Base-by-base conservation (phyloP, 208 protist genomes). In the Eutreptiella sp. region DNA sequence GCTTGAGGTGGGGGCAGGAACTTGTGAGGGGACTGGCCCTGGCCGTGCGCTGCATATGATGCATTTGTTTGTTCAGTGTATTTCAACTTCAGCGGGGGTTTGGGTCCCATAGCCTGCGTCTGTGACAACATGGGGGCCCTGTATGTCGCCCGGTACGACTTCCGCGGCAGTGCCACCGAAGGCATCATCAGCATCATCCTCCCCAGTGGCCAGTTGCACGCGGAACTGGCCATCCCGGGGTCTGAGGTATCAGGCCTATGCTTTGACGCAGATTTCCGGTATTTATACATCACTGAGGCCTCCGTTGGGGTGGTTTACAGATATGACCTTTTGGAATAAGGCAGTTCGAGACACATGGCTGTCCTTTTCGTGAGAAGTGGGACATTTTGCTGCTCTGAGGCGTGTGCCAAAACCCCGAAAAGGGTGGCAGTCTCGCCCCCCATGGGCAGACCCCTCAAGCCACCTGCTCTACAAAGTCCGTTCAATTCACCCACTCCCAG, bases 261-360 rank as follows among this genome's bases (percentile, higher is more conserved):
- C 5, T 68, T 59, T 53, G 3, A 4, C 23, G 48, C 21, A 55
- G 31, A 9, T 3, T 3, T 69, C 43, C 11, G 11, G 5, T 4
- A 23, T 7, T 21, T 68, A 9, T 68, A 64, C 36, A 70, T 70
- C 53, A 68, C 59, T 14, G 59, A 66, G 60, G 55, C 50, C 11
- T 63, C 50, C 31, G 9, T 19, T 14, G 60, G 60, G 11, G 39
- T 11, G 7, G 19, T 62, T 11, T 62, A 42, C 42, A 47, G 36
- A 62, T 83, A 73, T 35, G 87, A 90, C 64, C 68, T 96, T 1
- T 36, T 93, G 3, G 45, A 23, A n/a, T n/a, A 50, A 38, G 45
- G 11, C n/a, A n/a, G n/a, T n/a, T n/a, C n/a, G n/a, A n/a, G n/a
- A n/a, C n/a, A n/a, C n/a, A n/a, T n/a, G n/a, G n/a, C n/a, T n/a